These are phyloP conservation scores for Zymoseptoria ardabiliae DNA, from an alignment of 2,329 filamentous ascomycete species.

Conservation along the genomic window DNA sequence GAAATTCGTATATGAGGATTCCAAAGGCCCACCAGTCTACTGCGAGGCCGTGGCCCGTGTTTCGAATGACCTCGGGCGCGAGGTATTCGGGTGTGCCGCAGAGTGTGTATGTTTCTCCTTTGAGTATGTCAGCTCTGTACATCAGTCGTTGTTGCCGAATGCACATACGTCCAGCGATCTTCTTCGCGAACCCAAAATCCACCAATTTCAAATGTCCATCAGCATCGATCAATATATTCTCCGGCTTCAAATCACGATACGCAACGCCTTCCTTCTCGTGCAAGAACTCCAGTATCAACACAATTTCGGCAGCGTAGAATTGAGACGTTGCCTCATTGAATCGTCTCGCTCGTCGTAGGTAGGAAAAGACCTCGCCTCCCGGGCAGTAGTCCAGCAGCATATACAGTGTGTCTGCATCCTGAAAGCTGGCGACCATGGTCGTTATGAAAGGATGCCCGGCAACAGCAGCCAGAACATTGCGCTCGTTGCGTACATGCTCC, in stretches of 20 bases:
- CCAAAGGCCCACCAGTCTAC: constrained; percentile 87
- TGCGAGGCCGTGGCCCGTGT: constrained; percentile 64
- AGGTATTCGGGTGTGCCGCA: constrained; percentile 81
- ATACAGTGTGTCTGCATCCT: constrained; percentile 70
- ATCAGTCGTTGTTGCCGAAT: not conserved
- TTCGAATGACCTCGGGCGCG: constrained; percentile 76
- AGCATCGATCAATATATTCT: constrained; percentile 71
- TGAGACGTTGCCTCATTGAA: constrained; percentile 72
- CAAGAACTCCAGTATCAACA: constrained; percentile 71
- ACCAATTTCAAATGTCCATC: constrained; percentile 76
- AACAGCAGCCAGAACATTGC: constrained; percentile 67
- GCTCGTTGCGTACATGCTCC: constrained; percentile 79
- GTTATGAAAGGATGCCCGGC: constrained; percentile 80
- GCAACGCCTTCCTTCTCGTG: constrained; percentile 75
- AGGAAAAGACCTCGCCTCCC: constrained; percentile 78
- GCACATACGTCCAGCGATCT: constrained; percentile 53
- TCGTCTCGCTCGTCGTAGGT: constrained; percentile 66
- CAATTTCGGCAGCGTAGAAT: constrained; percentile 80
- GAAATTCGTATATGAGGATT: constrained; percentile 75
- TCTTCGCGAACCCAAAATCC: constrained; percentile 80
- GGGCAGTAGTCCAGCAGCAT: constrained; percentile 79
- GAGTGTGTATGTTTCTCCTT: constrained; percentile 70
- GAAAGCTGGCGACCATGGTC: constrained; percentile 68
- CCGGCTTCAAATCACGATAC: constrained; percentile 75
- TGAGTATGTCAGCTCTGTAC: constrained; percentile 13